Evolutionary conservation across 1,139 yeast species (phyloP).

Genomic region (Pichia inconspicua): DNA sequence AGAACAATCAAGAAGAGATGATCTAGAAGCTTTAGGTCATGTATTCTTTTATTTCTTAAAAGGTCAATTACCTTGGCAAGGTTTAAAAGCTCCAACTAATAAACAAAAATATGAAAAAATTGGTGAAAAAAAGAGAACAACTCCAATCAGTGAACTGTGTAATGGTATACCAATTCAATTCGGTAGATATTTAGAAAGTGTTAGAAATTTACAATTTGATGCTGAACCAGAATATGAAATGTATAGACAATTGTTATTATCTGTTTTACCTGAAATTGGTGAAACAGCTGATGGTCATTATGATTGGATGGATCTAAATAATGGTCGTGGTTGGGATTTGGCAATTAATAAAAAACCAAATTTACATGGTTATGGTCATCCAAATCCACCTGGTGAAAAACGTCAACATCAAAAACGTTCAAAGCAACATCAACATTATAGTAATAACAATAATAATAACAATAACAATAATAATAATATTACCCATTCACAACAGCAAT

Average conservation of each 20-base stretch:
- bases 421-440: slow-evolving; percentile 16
- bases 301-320: slow-evolving; percentile 79
- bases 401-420: slow-evolving; percentile 41
- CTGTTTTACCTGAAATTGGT: slow-evolving; percentile 53
- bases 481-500: slow-evolving; percentile 6
- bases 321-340: slow-evolving; percentile 80
- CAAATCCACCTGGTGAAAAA: slow-evolving; percentile 56
- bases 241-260: slow-evolving; percentile 54
- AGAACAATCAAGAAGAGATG: slow-evolving; percentile 94
- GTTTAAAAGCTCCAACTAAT: slow-evolving; percentile 95
- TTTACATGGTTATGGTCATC: slow-evolving; percentile 72
- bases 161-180: slow-evolving; percentile 65
- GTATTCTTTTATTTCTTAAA: slow-evolving; percentile 88
- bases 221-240: slow-evolving; percentile 74
- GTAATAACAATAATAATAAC: slow-evolving; percentile 8
- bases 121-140: slow-evolving; percentile 71
- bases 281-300: slow-evolving; percentile 58
- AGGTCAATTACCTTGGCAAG: slow-evolving; percentile 98
- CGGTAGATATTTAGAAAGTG: slow-evolving; percentile 67
- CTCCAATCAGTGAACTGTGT: slow-evolving; percentile 62
- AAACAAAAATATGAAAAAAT: slow-evolving; percentile 94
- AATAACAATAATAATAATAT: slow-evolving; percentile 12
- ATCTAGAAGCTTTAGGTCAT: slow-evolving; percentile 90
- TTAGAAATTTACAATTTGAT: slow-evolving; percentile 64
- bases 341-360: slow-evolving; percentile 72